These are phyloP conservation scores for Glomus cerebriforme DNA, from an alignment of 192 early-diverging fungal species.

Conservation along the genomic window DNA sequence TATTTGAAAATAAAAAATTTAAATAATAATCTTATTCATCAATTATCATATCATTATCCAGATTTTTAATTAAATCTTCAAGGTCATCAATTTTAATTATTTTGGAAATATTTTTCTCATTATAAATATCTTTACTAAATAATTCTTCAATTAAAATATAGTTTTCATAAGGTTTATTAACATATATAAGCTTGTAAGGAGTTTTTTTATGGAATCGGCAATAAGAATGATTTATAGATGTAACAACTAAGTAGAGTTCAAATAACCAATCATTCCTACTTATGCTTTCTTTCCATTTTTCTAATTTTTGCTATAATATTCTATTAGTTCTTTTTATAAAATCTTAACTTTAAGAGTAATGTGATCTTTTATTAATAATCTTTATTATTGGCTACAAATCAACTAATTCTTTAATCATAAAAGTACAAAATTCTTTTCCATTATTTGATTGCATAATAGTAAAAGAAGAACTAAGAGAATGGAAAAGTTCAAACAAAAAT, in stretches of 20 bases:
- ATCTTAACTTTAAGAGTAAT: background rate
- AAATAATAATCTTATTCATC: too few relatives aligned
- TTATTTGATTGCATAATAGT: background rate
- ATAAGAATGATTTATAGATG: background rate
- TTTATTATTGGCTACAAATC: too few relatives aligned
- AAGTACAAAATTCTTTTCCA: conserved; percentile 3
- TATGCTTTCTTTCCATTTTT: background rate
- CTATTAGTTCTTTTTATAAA: background rate
- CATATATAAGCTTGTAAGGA: background rate
- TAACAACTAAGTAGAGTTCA: background rate
- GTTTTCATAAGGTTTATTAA: background rate
- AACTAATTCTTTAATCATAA: background rate
- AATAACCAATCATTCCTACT: background rate
- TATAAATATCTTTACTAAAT: too few relatives aligned
- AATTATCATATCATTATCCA: too few relatives aligned
- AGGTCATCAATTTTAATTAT: too few relatives aligned
- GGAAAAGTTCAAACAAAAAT: too few relatives aligned
- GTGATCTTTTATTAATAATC: background rate
- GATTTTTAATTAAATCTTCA: too few relatives aligned
- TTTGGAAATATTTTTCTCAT: too few relatives aligned
- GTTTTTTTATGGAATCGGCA: background rate
- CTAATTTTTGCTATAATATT: background rate
- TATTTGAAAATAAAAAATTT: too few relatives aligned
- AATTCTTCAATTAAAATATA: background rate
- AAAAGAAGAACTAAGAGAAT: too few relatives aligned